Base-by-base conservation (phyloP, 371 early-diverging fungal genomes). In the Syncephalastrum monosporum region DNA sequence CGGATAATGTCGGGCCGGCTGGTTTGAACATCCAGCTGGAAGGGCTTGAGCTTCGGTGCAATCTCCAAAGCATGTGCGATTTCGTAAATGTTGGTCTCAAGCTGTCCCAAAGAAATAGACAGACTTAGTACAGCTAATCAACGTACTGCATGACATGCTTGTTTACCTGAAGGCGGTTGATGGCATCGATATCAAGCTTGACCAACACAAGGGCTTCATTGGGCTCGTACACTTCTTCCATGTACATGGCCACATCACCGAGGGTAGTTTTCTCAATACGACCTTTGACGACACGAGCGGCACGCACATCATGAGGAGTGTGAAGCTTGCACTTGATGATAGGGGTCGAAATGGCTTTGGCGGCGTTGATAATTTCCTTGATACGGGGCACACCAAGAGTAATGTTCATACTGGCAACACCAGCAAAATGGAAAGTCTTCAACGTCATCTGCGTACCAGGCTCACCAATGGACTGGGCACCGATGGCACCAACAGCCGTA, bases 371-470 rank as follows among this genome's bases (percentile, higher is more conserved):
- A 70, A 97, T 95, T 82, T 96, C 97, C 78, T 99, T 99, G 75
- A 99, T 93, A 72, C 99, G 92, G 4, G 99, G 99, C 49, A 99
- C 99, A 84, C 99, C 99, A 62, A 98, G 86, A 0, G 99, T 98
- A 61, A 99, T 91, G 87, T 97, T 99, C 96, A 97, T 97, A 68
- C 90, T 89, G 42, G 98, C 97, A 48, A 99, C 96, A 86, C 99
- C 99, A 74, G 99, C 99, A 90, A 99, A 99, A 82, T 99, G 99
- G 93, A 99, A 99, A 69, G 99, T 98, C 76, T 99, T 99, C 58
- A 99, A 79, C 45, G 99, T 99, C 99, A 99, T 99, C 75, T 99
- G 99, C 2, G 99, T 99, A 59, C 98, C 98, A 29, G 99, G 99
- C 70, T 99, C 99, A 63, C 99, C 99, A 66, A 99, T 98, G 55